phyloP scores from a whole-genome alignment of 805 yeast genomes.

The Metschnikowia lachancei region DNA sequence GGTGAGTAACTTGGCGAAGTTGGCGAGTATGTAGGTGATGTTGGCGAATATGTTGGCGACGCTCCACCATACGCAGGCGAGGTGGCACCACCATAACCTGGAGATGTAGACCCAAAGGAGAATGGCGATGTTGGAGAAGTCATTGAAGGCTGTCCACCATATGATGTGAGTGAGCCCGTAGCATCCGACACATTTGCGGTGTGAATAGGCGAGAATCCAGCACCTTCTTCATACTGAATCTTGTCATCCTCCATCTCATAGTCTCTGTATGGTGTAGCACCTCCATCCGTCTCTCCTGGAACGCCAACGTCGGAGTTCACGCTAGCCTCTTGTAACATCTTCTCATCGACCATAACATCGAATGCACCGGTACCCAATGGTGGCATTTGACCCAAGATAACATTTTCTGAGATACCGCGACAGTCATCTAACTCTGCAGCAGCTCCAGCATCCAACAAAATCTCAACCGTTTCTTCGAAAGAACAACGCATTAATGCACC shows the following conservation, averaged over 20 bases:
- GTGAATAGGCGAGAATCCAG: conserved; percentile 91
- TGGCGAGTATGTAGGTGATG: conserved; percentile 49
- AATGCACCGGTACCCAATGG: conserved; percentile 98
- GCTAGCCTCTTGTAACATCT: conserved; percentile 60
- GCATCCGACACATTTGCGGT: conserved; percentile 76
- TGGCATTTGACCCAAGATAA: conserved; percentile 96
- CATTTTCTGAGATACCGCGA: conserved; percentile 97
- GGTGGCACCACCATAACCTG: conserved; percentile 50
- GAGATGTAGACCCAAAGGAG: conserved; percentile 48
- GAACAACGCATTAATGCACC: conserved; percentile 99
- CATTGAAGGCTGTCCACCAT: conserved; percentile 64
- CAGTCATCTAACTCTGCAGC: conserved; percentile 97
- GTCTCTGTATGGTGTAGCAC: conserved; percentile 86
- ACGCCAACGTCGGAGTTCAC: conserved; percentile 44
- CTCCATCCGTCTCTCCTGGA: conserved; percentile 54
- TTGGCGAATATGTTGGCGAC: conserved; percentile 23
- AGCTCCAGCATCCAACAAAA: conserved; percentile 95
- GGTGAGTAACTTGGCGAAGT: conserved; percentile 76
- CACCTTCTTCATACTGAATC: conserved; percentile 62
- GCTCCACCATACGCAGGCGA: conserved; percentile 46
- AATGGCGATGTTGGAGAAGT: conserved; percentile 57
- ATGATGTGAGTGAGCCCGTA: conserved; percentile 83
- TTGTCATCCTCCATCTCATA: conserved; percentile 62
- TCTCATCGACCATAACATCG: conserved; percentile 92
- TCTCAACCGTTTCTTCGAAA: conserved; percentile 98